These are phyloP conservation scores for Backusella macrospora DNA, from an alignment of 192 early-diverging fungal species.

Conservation along the genomic window DNA sequence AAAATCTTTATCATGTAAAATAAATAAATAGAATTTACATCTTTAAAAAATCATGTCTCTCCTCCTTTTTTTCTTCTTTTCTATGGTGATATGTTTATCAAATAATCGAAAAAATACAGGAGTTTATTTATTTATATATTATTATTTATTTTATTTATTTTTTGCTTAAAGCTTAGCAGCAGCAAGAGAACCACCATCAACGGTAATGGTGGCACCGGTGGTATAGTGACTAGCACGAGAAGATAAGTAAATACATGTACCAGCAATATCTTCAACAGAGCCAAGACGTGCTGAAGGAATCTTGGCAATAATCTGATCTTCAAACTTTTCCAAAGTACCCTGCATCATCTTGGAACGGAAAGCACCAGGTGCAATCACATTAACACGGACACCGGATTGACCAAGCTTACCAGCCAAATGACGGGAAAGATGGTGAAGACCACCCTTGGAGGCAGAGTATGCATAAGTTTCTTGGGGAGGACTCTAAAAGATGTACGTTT, in stretches of 20 bases:
- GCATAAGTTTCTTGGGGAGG: conserved; percentile 62
- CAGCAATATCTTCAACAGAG: conserved; percentile 83
- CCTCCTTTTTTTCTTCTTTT: too few relatives aligned
- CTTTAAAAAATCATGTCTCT: too few relatives aligned
- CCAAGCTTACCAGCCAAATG: conserved; percentile 69
- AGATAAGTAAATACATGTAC: conserved; percentile 75
- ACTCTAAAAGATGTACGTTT: neutral
- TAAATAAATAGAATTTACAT: too few relatives aligned
- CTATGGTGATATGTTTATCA: too few relatives aligned
- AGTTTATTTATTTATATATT: neutral
- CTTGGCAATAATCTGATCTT: conserved; percentile 52
- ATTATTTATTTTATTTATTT: too few relatives aligned
- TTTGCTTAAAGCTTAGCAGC: conserved; percentile 44
- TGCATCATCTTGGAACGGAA: conserved; percentile 84
- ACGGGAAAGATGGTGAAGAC: conserved; percentile 71
- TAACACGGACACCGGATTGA: conserved; percentile 58
- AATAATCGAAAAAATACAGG: too few relatives aligned
- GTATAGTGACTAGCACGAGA: conserved; percentile 76
- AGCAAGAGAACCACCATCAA: conserved; percentile 76
- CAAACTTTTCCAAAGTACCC: conserved; percentile 54
- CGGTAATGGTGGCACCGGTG: conserved; percentile 79
- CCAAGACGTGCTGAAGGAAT: conserved; percentile 83
- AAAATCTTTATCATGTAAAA: too few relatives aligned
- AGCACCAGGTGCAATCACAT: conserved; percentile 72
- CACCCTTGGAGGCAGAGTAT: conserved; percentile 81